phyloP scores from a whole-genome alignment of 2,329 filamentous ascomycete genomes.

The Botryosphaeria dothidea region DNA sequence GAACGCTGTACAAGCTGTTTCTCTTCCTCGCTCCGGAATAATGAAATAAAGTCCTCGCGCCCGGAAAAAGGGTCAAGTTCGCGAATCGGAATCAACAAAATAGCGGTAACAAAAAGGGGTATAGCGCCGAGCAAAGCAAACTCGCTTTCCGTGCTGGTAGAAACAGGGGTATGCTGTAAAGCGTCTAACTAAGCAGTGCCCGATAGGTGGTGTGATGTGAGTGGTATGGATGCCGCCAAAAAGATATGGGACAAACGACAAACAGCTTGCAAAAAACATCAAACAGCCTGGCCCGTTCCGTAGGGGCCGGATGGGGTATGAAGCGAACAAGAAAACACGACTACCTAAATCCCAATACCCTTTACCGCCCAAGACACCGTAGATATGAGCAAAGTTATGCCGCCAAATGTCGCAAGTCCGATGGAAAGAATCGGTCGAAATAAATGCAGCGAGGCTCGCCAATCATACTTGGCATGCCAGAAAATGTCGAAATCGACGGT shows the following conservation, averaged over 20 bases:
- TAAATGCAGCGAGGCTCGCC: conserved; percentile 8
- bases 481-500: conserved; percentile 15
- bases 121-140: conserved; percentile 18
- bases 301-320: conserved; percentile 18
- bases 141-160: conserved; percentile 17
- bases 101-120: conserved; percentile 16
- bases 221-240: conserved; percentile 13
- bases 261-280: conserved; percentile 8
- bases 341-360: conserved; percentile 15
- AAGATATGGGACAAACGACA: background rate
- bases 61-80: background rate
- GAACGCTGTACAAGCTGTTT: conserved; percentile 12
- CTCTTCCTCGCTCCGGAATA: conserved; percentile 4
- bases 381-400: conserved; percentile 14
- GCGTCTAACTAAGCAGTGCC: conserved; percentile 10
- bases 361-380: conserved; percentile 13
- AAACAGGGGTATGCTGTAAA: conserved; percentile 15
- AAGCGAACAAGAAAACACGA: conserved; percentile 20
- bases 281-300: conserved; percentile 16
- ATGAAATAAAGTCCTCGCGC: background rate
- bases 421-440: conserved; percentile 7
- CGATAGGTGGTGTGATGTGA: conserved; percentile 13
- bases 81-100: conserved; percentile 13
- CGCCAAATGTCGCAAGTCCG: conserved; percentile 12
- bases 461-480: background rate